Evolutionary conservation across 2,329 filamentous ascomycete species (phyloP).

Genomic region (Hymenoscyphus scutula): DNA sequence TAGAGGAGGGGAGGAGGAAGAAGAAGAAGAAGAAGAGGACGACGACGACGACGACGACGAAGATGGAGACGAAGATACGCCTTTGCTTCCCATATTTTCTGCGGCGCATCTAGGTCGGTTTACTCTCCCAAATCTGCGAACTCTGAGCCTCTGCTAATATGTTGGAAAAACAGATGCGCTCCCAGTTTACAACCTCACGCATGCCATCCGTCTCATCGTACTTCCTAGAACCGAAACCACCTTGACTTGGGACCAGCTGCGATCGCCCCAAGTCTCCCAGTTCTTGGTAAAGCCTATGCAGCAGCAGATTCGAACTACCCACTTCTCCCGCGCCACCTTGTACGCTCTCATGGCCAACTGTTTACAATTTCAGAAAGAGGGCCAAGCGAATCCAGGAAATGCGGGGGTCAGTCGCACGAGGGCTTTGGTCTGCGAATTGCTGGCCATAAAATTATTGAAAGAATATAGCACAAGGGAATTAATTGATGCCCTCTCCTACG

Average conservation of each 20-base stretch:
- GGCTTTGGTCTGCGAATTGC: slow-evolving; percentile 83
- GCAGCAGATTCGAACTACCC: slow-evolving; percentile 76
- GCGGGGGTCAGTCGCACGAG: slow-evolving; percentile 80
- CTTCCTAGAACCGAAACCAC: slow-evolving; percentile 86
- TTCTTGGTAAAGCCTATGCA: slow-evolving; percentile 96
- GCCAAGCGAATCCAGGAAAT: slow-evolving; percentile 76
- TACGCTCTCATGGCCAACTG: slow-evolving; percentile 93
- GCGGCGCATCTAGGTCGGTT: slow-evolving; percentile 68
- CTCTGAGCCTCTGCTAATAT: not conserved
- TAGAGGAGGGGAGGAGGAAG: slow-evolving; percentile 33
- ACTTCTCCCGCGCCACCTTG: slow-evolving; percentile 82
- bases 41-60: too few species aligned
- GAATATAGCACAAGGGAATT: slow-evolving; percentile 87
- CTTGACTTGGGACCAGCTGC: slow-evolving; percentile 88
- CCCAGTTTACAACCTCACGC: slow-evolving; percentile 86
- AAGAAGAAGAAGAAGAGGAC: slow-evolving; percentile 37
- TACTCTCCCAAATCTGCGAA: not conserved
- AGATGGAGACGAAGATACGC: slow-evolving; percentile 42
- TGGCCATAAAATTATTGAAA: slow-evolving; percentile 85
- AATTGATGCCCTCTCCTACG: slow-evolving; percentile 91
- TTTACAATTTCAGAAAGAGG: slow-evolving; percentile 88
- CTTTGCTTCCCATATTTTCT: slow-evolving; percentile 75
- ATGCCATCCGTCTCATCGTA: slow-evolving; percentile 83
- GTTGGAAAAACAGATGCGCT: slow-evolving; percentile 63
- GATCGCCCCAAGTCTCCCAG: slow-evolving; percentile 93